Conservation (phyloP, 805 yeast genomes). For the Wickerhamiella galacta region DNA sequence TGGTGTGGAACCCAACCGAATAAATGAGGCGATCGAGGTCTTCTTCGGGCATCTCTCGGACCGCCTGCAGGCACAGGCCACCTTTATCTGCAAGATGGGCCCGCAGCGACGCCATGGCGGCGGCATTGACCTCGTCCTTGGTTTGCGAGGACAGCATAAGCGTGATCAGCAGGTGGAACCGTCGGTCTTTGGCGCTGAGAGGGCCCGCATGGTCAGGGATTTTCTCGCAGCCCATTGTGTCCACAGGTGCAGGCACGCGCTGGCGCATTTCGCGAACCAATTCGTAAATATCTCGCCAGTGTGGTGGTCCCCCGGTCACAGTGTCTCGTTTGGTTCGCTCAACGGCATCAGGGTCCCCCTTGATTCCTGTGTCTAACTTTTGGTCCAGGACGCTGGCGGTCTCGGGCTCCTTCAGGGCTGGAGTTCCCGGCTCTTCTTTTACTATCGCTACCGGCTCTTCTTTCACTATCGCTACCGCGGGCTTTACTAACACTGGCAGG, state of each 20-base stretch:
- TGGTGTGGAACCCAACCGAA: constrained; percentile 73
- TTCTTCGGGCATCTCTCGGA: constrained; percentile 24
- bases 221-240: constrained; percentile 68
- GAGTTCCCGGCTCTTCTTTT: no score
- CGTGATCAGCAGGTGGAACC: constrained; percentile 65
- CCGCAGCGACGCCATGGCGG: constrained; percentile 51
- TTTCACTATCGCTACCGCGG: no score
- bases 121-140: constrained; percentile 68
- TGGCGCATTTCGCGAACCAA: constrained; percentile 47
- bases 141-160: constrained; percentile 85
- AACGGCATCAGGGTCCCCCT: no score
- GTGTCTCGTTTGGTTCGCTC: no score
- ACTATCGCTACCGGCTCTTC: no score
- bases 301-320: constrained; percentile 13
- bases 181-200: constrained; percentile 20
- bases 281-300: constrained; percentile 17
- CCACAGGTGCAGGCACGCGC: constrained; percentile 65
- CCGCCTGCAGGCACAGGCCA: constrained; percentile 19
- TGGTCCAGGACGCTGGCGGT: no score
- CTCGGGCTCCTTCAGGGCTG: no score
- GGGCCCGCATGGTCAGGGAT: constrained; percentile 26
- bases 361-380: no score
- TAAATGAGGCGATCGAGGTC: constrained; percentile 50
- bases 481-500: no score
- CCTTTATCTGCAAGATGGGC: constrained; percentile 29